These are phyloP conservation scores for Panellus pusillus DNA, from an alignment of 768 basidiomycete genomes.

Conservation along the genomic window DNA sequence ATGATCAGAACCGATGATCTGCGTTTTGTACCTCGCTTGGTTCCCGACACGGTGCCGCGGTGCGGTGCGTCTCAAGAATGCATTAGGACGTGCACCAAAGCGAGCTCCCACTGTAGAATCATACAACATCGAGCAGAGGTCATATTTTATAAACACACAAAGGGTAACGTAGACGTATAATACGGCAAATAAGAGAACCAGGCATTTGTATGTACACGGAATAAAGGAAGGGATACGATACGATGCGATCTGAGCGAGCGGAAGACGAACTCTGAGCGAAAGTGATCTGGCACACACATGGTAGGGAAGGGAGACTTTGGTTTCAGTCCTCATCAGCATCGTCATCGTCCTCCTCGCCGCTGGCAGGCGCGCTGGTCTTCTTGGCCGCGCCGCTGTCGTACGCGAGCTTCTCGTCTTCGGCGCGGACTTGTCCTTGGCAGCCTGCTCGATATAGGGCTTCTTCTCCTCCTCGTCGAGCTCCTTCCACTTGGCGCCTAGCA, in stretches of 20 bases:
- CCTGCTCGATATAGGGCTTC: conserved; percentile 86
- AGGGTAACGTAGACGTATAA: conserved; percentile 4
- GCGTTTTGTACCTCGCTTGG: too few species aligned
- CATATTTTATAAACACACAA: conserved; percentile 9
- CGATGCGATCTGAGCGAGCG: not conserved
- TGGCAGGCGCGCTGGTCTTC: conserved; percentile 27
- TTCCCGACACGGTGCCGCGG: too few species aligned
- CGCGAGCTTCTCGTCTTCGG: conserved; percentile 73
- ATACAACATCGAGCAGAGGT: conserved; percentile 15
- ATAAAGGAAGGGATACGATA: not conserved
- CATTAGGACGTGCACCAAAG: too few species aligned
- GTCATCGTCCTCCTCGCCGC: conserved; percentile 36
- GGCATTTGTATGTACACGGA: conserved; percentile 8
- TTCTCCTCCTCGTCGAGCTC: not conserved
- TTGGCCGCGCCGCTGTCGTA: conserved; percentile 33
- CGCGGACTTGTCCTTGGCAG: conserved; percentile 86
- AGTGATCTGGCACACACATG: not conserved
- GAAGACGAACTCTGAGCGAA: not conserved
- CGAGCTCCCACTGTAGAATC: not conserved
- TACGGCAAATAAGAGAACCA: conserved; percentile 7
- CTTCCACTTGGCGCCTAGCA: conserved; percentile 64
- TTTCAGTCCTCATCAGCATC: conserved; percentile 36
- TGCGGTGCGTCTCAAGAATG: too few species aligned
- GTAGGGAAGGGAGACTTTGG: not conserved
- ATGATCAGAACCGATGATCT: too few species aligned